Percentiles rank a stretch among this genome's conserved stretches.
phyloP scores from a whole-genome alignment of 345 rosid genomes.

The Barbarea vulgaris region DNA sequence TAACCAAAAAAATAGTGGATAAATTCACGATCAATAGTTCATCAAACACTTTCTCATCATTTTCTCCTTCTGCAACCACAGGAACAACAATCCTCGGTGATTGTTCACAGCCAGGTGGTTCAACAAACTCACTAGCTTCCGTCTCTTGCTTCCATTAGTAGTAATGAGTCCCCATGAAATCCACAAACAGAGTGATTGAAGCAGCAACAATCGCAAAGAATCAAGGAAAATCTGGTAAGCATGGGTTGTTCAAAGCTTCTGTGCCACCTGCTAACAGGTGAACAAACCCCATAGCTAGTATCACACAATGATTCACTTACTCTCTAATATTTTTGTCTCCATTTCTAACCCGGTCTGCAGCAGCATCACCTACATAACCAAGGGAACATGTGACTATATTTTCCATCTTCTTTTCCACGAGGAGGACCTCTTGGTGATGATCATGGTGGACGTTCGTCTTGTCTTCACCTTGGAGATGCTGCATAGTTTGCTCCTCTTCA shows the following conservation, averaged over 20 bases:
- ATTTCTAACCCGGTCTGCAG: conserved; percentile 40
- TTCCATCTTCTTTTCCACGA: conserved; percentile 58
- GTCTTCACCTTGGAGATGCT: conserved; percentile 72
- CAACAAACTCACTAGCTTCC: conserved; percentile 46
- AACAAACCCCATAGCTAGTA: conserved; percentile 89
- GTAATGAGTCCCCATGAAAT: conserved; percentile 87
- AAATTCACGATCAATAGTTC: too few species aligned
- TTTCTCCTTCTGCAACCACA: conserved; percentile 20
- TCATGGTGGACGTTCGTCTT: conserved; percentile 58
- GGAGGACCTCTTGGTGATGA: conserved; percentile 82
- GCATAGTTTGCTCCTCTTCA: conserved; percentile 61
- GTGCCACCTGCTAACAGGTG: conserved; percentile 78
- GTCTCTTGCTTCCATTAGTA: conserved; percentile 78
- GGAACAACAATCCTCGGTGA: conserved; percentile 45
- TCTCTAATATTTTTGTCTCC: conserved; percentile 39
- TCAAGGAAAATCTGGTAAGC: conserved; percentile 67
- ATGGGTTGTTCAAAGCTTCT: conserved; percentile 59
- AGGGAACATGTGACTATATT: conserved; percentile 61
- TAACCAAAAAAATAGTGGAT: too few species aligned
- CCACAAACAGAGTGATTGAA: conserved; percentile 66
- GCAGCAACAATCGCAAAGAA: conserved; percentile 88
- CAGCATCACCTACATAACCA: conserved; percentile 48
- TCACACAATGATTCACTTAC: conserved; percentile 63
- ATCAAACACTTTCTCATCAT: conserved; percentile 59
- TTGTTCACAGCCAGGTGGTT: conserved; percentile 40